Percentiles rank a stretch among this genome's conserved stretches.
phyloP scores from a whole-genome alignment of 2,329 filamentous ascomycete genomes.

The Mariannaea elegans region DNA sequence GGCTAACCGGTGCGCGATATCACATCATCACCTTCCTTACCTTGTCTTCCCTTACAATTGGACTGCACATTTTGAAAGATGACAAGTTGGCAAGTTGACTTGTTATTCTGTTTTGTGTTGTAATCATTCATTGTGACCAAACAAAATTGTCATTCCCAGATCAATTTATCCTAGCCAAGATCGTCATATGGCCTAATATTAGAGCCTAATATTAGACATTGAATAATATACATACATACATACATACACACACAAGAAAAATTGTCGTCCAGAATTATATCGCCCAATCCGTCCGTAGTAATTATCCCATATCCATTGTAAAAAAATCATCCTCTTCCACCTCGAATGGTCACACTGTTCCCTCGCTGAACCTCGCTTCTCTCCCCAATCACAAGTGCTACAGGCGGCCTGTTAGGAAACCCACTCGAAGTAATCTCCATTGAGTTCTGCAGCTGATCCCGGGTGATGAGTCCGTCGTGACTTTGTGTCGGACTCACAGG shows the following conservation, averaged over 20 bases:
- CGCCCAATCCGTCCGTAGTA: neutral
- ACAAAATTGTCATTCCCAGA: neutral
- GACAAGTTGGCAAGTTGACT: neutral
- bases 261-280: neutral
- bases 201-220: constrained; percentile 11
- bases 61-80: no score
- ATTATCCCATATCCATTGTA: neutral
- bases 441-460: constrained; percentile 30
- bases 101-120: neutral
- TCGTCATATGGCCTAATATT: neutral
- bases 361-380: constrained; percentile 28
- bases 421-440: constrained; percentile 21
- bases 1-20: neutral
- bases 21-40: neutral
- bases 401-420: constrained; percentile 21
- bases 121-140: no score
- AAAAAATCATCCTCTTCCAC: neutral
- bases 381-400: constrained; percentile 29
- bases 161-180: neutral
- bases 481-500: constrained; percentile 39
- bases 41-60: no score
- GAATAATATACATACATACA: neutral
- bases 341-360: neutral
- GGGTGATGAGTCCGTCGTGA: constrained; percentile 39
- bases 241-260: neutral